Base-by-base conservation (phyloP, 768 basidiomycete genomes). In the Pilatotrama ljubarskyi region DNA sequence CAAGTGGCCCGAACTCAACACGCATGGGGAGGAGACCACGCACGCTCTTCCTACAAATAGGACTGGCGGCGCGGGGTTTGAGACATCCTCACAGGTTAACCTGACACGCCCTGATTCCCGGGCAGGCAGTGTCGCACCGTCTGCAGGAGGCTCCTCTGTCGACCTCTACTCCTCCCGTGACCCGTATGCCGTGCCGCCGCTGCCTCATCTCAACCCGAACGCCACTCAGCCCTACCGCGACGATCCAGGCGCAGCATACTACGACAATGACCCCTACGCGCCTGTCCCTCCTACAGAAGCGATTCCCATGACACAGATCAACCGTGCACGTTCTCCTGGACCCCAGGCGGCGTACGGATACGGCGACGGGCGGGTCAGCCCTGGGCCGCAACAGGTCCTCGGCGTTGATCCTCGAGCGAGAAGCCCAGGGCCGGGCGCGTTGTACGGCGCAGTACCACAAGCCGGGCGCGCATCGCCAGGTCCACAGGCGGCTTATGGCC, bases 1-100 rank as follows among this genome's bases (percentile, higher is more conserved):
- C 74, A 93, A 93, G 74, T 94, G 92, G 92, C 92, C 92, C 3
- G 92, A 94, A 67, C 81, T 93, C 37, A 91, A 92, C 71, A 73
- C 83, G 11, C 90, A 91, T 64, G 67, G 68, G 62, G 80, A 76
- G 32, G 68, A 67, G 52, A 24, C 29, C 59, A 66, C 10, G 55
- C 63, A 67, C 35, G 72, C 90, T 15, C 78, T 91, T 9, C 90
- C 90, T 18, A 84, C 87, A 0, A 77, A 84, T 55, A 81, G 83
- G 58, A 87, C 89, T 0, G 90, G 88, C 59, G 82, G 87, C 24
- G 74, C 88, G 25, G 90, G 90, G 29, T 88, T 90, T 68, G 89
- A 89, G 68, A 85, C 85, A 15, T 82, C 77, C 44, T 85, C 84
- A 2, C 86, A 88, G 26, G 68, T 76, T 42, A 80, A 80, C 55